phyloP scores from a whole-genome alignment of 192 early-diverging fungal genomes.

The Linnemannia hyalina region DNA sequence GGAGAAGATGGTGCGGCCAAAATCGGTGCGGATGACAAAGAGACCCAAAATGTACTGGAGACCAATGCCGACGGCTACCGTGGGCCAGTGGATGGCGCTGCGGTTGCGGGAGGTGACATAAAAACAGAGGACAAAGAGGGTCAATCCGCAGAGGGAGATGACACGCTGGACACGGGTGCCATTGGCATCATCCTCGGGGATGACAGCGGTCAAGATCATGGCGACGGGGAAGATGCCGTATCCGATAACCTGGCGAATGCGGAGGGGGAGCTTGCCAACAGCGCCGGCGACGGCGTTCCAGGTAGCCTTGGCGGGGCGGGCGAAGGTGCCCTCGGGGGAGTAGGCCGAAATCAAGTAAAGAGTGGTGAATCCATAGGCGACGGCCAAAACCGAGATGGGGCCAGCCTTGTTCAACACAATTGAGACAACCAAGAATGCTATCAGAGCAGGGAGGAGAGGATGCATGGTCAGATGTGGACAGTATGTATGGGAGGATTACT shows the following conservation, averaged over 20 bases:
- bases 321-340: slow-evolving; percentile 49
- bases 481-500: background rate
- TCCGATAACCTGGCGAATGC: slow-evolving; percentile 56
- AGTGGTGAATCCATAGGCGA: slow-evolving; percentile 68
- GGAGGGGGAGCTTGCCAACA: slow-evolving; percentile 50
- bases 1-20: slow-evolving; percentile 80
- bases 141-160: slow-evolving; percentile 81
- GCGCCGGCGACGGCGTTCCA: slow-evolving; percentile 47
- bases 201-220: slow-evolving; percentile 66
- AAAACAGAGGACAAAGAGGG: slow-evolving; percentile 65
- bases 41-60: slow-evolving; percentile 86
- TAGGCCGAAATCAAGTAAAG: slow-evolving; percentile 63
- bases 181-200: slow-evolving; percentile 57
- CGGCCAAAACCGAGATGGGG: slow-evolving; percentile 60
- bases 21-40: slow-evolving; percentile 78
- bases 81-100: slow-evolving; percentile 79
- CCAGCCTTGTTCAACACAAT: slow-evolving; percentile 64
- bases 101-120: slow-evolving; percentile 72
- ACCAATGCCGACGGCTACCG: slow-evolving; percentile 75
- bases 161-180: slow-evolving; percentile 78
- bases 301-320: slow-evolving; percentile 45
- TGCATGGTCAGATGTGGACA: background rate
- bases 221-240: slow-evolving; percentile 63
- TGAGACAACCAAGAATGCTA: slow-evolving; percentile 74
- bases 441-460: background rate